Conservation (phyloP, 176 grass and related monocot species). For the Ananas comosus region DNA sequence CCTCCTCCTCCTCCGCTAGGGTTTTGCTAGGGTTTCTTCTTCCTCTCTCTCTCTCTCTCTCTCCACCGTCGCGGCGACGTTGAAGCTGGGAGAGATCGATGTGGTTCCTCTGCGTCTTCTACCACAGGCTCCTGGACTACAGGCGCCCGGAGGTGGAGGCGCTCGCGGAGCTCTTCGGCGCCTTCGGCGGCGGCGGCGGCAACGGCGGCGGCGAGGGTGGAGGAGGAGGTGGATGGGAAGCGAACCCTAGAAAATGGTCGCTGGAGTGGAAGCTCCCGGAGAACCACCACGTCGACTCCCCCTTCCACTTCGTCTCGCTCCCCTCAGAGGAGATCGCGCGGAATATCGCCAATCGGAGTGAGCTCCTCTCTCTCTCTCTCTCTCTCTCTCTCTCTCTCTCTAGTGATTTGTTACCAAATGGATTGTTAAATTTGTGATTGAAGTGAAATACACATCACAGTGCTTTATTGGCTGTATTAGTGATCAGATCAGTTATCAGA, state of each 20-base stretch:
- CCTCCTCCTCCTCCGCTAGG: slow-evolving; percentile 13
- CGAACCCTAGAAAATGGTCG: background rate
- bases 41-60: background rate
- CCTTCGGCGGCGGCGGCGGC: slow-evolving; percentile 15
- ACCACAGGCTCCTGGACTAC: slow-evolving; percentile 91
- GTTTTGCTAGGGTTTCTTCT: no score
- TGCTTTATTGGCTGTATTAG: no score
- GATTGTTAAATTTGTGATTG: no score
- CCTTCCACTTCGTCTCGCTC: slow-evolving; percentile 78
- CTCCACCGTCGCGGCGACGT: background rate
- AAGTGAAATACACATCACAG: no score
- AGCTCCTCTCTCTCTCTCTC: background rate
- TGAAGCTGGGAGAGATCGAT: slow-evolving; percentile 23
- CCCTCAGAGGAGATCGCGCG: slow-evolving; percentile 66
- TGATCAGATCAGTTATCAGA: no score
- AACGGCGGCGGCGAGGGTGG: slow-evolving; percentile 9
- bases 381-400: background rate
- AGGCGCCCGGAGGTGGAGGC: slow-evolving; percentile 80
- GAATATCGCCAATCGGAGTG: slow-evolving; percentile 90
- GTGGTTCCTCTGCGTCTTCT: slow-evolving; percentile 96
- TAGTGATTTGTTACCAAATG: no score
- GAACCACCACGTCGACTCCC: slow-evolving; percentile 79
- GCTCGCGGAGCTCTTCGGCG: slow-evolving; percentile 62
- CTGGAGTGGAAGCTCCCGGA: slow-evolving; percentile 80
- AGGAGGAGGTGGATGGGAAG: background rate